Evolutionary conservation across 2,329 filamentous ascomycete genomes (phyloP), one percentile per base, ranked within the genome.

Genomic region (Fusarium heterosporum): DNA sequence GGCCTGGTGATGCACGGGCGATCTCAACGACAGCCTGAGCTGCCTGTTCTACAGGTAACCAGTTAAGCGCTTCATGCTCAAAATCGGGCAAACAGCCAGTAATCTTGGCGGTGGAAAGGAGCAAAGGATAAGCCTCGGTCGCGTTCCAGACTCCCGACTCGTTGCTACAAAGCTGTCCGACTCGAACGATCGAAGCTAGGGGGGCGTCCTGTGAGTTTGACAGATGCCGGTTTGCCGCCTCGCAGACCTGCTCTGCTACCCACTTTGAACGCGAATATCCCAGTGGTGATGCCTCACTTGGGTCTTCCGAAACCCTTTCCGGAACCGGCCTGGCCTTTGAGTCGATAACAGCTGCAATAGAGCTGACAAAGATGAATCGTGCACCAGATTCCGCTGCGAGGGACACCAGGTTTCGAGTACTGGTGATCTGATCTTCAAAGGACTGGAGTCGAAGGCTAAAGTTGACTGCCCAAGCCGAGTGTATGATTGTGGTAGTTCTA

Each of bases 401-500:
- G 1, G 70, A 64, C 14, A 84, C 75, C 3, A 87, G 76, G 46
- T 85, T 81, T 2, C 73, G 72, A 2, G 81, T 77, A 1, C 81
- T 83, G 4, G 70, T 74, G 19, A 87, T 79, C 59, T 83, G 79
- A 61, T 83, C 76, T 46, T 85, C 83, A 59, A 87, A 87, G 10
- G 79, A 84, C 2, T 73, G 73, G 3, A 87, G 78, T 0, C 75
- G 76, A 51, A 87, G 78, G 67, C 82, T 85, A 72, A 87, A 87
- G 71, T 87, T 87, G 22, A 87, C 85, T 0, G 82, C 76, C 85
- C 85, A 86, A 2, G 85, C 83, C 40, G 79, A 77, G 73, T 87
- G 84, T 25, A 87, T 81, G 10, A 85, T 28, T 1, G 59, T 25
- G 0, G 64, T 56, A 5, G 61, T 36, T 3, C 45, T 60, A 0